Evolutionary conservation across 805 yeast species (phyloP).

Genomic region (Yarrowia hollandica): DNA sequence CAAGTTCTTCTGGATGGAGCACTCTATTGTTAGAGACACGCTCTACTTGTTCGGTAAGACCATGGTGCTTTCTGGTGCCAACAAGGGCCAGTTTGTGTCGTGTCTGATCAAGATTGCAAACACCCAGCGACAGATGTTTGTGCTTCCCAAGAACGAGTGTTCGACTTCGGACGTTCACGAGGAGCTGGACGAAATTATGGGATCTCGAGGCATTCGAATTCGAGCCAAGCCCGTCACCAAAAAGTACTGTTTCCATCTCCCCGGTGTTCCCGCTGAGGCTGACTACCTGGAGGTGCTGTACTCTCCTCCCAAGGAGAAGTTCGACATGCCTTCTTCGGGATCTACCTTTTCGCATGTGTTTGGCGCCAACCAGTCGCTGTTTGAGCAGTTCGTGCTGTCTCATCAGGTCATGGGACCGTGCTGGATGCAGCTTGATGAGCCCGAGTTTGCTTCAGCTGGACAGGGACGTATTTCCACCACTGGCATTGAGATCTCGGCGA

Average conservation of each 20-base stretch:
- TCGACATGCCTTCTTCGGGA: conserved; percentile 52
- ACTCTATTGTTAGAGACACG: conserved; percentile 69
- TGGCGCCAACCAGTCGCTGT: conserved; percentile 70
- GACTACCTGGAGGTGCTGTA: conserved; percentile 70
- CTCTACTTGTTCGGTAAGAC: conserved; percentile 76
- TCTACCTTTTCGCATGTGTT: conserved; percentile 75
- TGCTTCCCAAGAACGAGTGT: conserved; percentile 59
- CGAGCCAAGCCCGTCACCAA: conserved; percentile 69
- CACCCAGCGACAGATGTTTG: conserved; percentile 67
- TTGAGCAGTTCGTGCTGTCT: conserved; percentile 83
- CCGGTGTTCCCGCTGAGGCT: conserved; percentile 73
- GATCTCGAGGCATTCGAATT: conserved; percentile 61
- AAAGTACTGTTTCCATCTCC: conserved; percentile 87
- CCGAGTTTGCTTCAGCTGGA: conserved; percentile 48
- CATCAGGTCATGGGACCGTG: conserved; percentile 95
- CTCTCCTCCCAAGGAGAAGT: conserved; percentile 53
- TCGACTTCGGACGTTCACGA: conserved; percentile 66
- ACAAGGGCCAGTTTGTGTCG: conserved; percentile 54
- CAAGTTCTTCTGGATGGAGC: conserved; percentile 88
- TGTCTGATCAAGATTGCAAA: conserved; percentile 75
- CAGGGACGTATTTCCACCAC: conserved; percentile 7
- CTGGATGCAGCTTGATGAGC: conserved; percentile 77
- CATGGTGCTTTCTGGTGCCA: conserved; percentile 54
- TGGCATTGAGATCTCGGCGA: not conserved
- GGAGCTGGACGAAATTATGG: conserved; percentile 69